Base-by-base conservation (phyloP, 225 moss, liverwort and hornwort species). In the Bryum argenteum region DNA sequence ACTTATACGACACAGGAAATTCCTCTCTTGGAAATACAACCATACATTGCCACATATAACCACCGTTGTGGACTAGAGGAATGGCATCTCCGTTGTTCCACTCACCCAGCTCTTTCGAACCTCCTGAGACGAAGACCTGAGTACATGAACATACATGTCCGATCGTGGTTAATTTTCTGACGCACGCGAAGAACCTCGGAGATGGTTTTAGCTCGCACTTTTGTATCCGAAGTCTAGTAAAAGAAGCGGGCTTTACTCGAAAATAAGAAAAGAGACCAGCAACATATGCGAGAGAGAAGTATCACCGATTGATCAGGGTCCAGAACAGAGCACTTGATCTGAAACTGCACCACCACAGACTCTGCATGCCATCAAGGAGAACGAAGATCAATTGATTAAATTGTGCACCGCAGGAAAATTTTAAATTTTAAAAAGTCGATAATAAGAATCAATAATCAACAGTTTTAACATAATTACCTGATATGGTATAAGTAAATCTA, bases 71-170 rank as follows among this genome's bases (percentile, higher is more conserved):
- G 21, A 75, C 79, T 17, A 95, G 78, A 60, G 78, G 83, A 13
- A 85, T 52, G n/a, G 88, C 88, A 33, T 11, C 70, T 61, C 58
- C 77, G 77, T 78, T 64, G 52, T 81, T 79, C 95, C 93, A 93
- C 55, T 84, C 83, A 48, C 93, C 91, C 63, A 95, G 70, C 23
- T 78, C 86, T 38, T 77, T 66, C 9, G 87, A 79, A 79, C 86
- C 93, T 26, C 95, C 95, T 41, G 60, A 69, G 21, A 95, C 60
- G 55, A 73, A 89, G 21, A 95, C 90, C 95, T 95, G 82, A 20
- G 23, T 22, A 67, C 8, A 56, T 43, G 11, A 67, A 43, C 6
- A 47, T 8, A 47, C 21, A 67, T 44, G 79, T 58, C 20, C 37
- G 12, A 22, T 2, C 2, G 15, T 60, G 9, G 4, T 78, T 56